A percentile compares a stretch with the other conserved stretches of the same genome.
These are phyloP conservation scores for Austroboletus novae-zelandiae DNA, from an alignment of 1,284 basidiomycete species.

Conservation along the genomic window DNA sequence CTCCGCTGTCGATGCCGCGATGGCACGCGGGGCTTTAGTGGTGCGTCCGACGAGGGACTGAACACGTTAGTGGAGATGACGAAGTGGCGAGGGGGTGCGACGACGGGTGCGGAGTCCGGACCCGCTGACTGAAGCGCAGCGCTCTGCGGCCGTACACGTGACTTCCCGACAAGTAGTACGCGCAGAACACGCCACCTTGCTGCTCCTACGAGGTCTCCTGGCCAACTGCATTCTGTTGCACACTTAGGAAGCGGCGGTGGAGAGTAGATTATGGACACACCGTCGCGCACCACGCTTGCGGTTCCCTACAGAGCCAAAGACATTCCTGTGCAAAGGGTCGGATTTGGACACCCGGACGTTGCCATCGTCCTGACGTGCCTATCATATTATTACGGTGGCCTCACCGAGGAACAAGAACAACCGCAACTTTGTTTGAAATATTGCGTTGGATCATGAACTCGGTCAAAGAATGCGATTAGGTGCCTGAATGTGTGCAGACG, in stretches of 20 bases:
- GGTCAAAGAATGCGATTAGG: constrained; percentile 24
- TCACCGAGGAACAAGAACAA: constrained; percentile 46
- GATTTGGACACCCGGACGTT: constrained; percentile 25
- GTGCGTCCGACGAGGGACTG: no score
- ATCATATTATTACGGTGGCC: no score
- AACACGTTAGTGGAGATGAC: no score
- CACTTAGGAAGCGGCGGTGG: constrained; percentile 45
- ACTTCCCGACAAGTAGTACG: no score
- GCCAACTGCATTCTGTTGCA: constrained; percentile 41
- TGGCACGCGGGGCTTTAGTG: no score
- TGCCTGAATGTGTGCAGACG: constrained; percentile 33
- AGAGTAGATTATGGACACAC: constrained; percentile 53
- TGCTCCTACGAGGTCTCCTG: constrained; percentile 47
- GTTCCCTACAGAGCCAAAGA: constrained; percentile 57
- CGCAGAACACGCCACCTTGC: constrained; percentile 19
- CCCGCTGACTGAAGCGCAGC: no score
- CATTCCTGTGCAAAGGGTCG: constrained; percentile 45
- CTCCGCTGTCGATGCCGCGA: no score
- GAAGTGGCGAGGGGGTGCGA: no score
- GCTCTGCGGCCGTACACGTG: no score
- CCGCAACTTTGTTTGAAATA: constrained; percentile 40
- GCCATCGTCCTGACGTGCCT: no score
- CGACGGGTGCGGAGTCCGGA: no score
- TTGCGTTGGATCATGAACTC: constrained; percentile 41
- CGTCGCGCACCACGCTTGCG: constrained; percentile 44